These are phyloP conservation scores for Dipteronia sinensis DNA, from an alignment of 345 rosid species.

Conservation along the genomic window DNA sequence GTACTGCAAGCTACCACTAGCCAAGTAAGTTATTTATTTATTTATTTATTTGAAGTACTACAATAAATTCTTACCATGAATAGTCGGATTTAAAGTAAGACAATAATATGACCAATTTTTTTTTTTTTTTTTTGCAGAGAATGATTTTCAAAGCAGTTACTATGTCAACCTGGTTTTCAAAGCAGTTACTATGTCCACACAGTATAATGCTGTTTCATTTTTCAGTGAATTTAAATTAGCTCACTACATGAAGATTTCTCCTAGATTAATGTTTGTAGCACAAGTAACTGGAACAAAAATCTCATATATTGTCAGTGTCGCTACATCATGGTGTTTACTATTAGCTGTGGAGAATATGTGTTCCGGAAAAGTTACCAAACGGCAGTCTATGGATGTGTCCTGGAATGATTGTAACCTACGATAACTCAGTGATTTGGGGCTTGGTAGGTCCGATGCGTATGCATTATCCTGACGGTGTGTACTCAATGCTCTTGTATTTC, in stretches of 20 bases:
- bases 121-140: background rate
- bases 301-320: background rate
- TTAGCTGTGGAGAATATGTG: background rate
- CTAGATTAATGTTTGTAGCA: background rate
- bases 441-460: background rate
- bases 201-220: too few relatives aligned
- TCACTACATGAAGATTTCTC: background rate
- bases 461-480: background rate
- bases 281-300: background rate
- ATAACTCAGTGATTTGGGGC: background rate
- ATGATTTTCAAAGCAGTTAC: too few relatives aligned
- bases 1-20: conserved; percentile 44
- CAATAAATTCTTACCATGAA: too few relatives aligned
- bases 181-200: background rate
- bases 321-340: background rate
- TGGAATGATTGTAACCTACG: background rate
- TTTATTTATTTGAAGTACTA: too few relatives aligned
- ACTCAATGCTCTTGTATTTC: background rate
- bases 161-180: background rate
- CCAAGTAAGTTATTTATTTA: conserved; percentile 23
- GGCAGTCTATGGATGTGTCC: conserved; percentile 8
- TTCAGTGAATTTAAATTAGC: too few relatives aligned
- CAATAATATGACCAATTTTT: too few relatives aligned
- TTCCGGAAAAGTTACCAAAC: background rate
- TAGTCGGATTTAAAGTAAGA: too few relatives aligned